These are phyloP conservation scores for Obelidium mucronatum DNA, from an alignment of 192 early-diverging fungal species.

Conservation along the genomic window DNA sequence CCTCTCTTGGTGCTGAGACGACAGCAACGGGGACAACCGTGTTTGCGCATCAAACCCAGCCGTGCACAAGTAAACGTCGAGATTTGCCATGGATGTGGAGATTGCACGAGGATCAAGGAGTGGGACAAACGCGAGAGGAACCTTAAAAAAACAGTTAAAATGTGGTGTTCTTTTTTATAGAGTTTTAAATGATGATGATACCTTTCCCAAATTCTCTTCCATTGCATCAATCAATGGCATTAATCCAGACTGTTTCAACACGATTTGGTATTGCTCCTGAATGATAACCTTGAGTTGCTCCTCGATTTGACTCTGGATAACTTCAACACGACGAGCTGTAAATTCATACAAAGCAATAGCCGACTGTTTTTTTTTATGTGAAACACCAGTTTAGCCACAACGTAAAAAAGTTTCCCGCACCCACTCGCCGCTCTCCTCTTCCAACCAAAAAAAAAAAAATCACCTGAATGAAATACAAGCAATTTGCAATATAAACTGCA, in stretches of 20 bases:
- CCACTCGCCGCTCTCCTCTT: no score
- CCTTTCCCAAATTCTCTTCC: conserved; percentile 59
- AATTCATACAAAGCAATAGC: conserved; percentile 70
- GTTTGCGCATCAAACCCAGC: conserved; percentile 64
- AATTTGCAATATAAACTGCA: conserved; percentile 80
- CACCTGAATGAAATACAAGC: conserved; percentile 76
- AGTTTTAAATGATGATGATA: no score
- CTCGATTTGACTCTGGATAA: conserved; percentile 68
- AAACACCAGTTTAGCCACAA: neutral
- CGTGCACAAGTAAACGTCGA: conserved; percentile 74
- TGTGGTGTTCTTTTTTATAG: no score
- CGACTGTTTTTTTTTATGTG: conserved; percentile 49
- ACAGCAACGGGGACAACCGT: conserved; percentile 35
- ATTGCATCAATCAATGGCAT: conserved; percentile 58
- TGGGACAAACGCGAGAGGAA: conserved; percentile 63
- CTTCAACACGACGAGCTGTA: conserved; percentile 62
- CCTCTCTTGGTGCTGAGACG: conserved; percentile 10
- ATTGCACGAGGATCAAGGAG: conserved; percentile 62
- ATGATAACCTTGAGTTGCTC: conserved; percentile 69
- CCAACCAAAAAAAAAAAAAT: neutral
- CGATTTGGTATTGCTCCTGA: conserved; percentile 66
- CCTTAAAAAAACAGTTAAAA: no score
- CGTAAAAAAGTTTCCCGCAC: no score
- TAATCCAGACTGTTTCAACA: conserved; percentile 74
- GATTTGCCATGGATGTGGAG: conserved; percentile 55